These are phyloP conservation scores for Stenogyne calaminthoides DNA, from an alignment of 305 asterid species.

Conservation along the genomic window DNA sequence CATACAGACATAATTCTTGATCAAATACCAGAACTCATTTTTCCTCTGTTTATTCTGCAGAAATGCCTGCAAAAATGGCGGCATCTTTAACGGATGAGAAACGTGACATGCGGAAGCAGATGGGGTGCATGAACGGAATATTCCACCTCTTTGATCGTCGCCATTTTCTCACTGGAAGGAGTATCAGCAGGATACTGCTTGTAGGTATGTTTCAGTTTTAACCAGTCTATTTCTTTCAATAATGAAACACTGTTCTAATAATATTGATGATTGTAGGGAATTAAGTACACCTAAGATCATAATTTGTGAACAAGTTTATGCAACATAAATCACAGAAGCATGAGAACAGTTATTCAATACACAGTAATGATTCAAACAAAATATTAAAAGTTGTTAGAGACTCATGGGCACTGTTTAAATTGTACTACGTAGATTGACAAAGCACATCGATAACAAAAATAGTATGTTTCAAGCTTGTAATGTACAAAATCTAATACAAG, in stretches of 20 bases:
- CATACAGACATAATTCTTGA: no score
- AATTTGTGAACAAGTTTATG: neutral
- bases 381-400: neutral
- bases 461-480: neutral
- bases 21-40: neutral
- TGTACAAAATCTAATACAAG: neutral
- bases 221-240: neutral
- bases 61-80: constrained; percentile 51
- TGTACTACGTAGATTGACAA: no score
- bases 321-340: neutral
- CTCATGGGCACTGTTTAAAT: neutral
- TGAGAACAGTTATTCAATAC: neutral
- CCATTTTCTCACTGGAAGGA: constrained; percentile 50
- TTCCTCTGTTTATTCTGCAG: constrained; percentile 16
- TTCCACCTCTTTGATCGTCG: constrained; percentile 65
- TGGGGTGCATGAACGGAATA: constrained; percentile 79
- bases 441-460: neutral
- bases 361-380: neutral
- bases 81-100: constrained; percentile 30
- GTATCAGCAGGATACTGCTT: constrained; percentile 44
- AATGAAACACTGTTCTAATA: neutral
- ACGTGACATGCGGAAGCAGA: constrained; percentile 56
- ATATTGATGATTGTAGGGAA: no score
- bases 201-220: constrained; percentile 38
- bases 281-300: no score